phyloP scores from a whole-genome alignment of 2,329 filamentous ascomycete species.

The Botrytis fragariae region DNA sequence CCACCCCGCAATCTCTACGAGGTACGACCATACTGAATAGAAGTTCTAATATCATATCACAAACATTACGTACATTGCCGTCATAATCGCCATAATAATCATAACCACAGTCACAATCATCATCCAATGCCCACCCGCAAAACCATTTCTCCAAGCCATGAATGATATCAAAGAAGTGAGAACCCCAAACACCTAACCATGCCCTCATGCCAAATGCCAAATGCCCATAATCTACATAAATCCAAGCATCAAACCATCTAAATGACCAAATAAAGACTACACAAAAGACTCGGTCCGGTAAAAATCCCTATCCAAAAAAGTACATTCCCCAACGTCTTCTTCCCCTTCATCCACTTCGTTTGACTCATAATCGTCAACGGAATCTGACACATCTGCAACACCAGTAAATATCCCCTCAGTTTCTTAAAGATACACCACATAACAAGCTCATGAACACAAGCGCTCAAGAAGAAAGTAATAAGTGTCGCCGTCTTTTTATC shows the following conservation, averaged over 20 bases:
- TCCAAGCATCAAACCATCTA: conserved; percentile 32
- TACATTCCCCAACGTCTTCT: conserved; percentile 65
- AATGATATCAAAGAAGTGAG: not conserved
- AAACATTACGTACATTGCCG: not conserved
- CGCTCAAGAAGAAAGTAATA: conserved; percentile 40
- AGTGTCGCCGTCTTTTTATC: conserved; percentile 67
- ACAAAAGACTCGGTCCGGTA: conserved; percentile 67
- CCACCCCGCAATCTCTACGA: not conserved
- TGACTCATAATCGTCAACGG: conserved; percentile 67
- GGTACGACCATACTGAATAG: not conserved
- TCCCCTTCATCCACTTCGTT: conserved; percentile 62
- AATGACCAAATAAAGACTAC: conserved; percentile 58
- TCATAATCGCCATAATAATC: not conserved
- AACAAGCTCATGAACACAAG: conserved; percentile 29
- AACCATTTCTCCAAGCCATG: not conserved
- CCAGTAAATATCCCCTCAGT: conserved; percentile 68
- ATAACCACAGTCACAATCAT: not conserved
- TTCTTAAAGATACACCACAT: conserved; percentile 76
- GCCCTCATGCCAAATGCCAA: not conserved
- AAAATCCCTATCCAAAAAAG: conserved; percentile 80
- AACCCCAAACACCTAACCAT: not conserved
- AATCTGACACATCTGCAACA: conserved; percentile 72
- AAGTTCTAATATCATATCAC: not conserved
- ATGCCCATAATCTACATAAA: not conserved
- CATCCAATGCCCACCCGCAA: not conserved